Evolutionary conservation across 2,329 filamentous ascomycete genomes (phyloP), one percentile per base, ranked within the genome.

Genomic region (Trichophyton schoenleinii): DNA sequence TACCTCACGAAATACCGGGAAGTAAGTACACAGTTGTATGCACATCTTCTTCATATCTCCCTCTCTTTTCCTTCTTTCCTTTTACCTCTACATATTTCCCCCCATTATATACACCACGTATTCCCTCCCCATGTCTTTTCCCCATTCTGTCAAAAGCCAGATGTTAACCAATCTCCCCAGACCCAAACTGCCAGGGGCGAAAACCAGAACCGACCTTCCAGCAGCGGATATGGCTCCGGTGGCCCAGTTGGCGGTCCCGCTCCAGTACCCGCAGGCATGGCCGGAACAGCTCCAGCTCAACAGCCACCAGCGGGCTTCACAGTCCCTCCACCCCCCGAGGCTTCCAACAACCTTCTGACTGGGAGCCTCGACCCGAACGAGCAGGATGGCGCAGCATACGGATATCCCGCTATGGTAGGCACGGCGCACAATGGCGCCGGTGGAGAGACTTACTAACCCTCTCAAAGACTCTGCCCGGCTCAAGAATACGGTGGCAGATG

Each of bases 1-100:
- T 99, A 99, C 74, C 82, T 99, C 48, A 90, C 91, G 63, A 94
- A 96, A 73, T 99, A 97, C 76, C 87, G 94, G 75, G 94, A 99
- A 83, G 94, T 97, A 82, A 84, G 87, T 81, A 74, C 64, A 70
- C 67, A 53, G 49, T 53, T 53, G 66, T 53, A 53, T 53, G 49
- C 49, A 31, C 13, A 34, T 53, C 49, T 53, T 34, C 25, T 53
- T 53, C 22, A 34, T 53, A 31, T 13, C 22, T 9, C 22, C 22
- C 49, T 53, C 49, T 53, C 49, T n/a, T 34, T 31, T 34, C 22
- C 13, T 53, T 34, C 46, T 22, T 34, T 58, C n/a, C 28, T 7
- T 28, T 18, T 42, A 18, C 36, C 28, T 25, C 3, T 15, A 59
- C 38, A 38, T 2, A 42, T 13, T 13, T 8, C 15, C n/a, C 36